Conservation (phyloP, 2,329 filamentous ascomycete genomes). For the Stemphylium vesicarium region DNA sequence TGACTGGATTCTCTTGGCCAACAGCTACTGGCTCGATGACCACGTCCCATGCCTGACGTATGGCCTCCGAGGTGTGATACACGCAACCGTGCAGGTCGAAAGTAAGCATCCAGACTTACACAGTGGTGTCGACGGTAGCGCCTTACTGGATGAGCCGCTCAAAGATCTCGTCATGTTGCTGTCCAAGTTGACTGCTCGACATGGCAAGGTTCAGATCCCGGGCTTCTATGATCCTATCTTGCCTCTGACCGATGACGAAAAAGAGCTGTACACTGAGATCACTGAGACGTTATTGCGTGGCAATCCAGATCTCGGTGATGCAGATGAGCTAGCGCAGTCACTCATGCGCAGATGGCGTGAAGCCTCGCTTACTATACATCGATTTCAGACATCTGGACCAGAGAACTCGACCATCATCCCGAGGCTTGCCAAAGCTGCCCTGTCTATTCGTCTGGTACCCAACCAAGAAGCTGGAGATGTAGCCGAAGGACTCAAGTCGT, state of each 20-base stretch:
- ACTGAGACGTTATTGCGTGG: conserved; percentile 75
- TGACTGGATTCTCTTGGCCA: conserved; percentile 93
- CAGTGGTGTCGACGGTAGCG: conserved; percentile 94
- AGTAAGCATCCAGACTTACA: conserved; percentile 88
- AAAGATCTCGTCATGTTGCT: conserved; percentile 88
- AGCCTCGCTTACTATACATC: conserved; percentile 90
- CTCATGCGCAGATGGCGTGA: conserved; percentile 96
- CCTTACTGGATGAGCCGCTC: conserved; percentile 86
- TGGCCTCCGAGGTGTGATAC: conserved; percentile 88
- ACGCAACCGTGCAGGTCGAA: conserved; percentile 87
- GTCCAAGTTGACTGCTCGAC: conserved; percentile 78
- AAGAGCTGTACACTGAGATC: conserved; percentile 83
- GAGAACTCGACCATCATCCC: conserved; percentile 90
- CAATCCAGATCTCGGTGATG: conserved; percentile 68
- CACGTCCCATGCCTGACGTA: conserved; percentile 95
- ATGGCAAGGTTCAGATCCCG: conserved; percentile 83
- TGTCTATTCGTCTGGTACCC: conserved; percentile 90
- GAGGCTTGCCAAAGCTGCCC: conserved; percentile 82
- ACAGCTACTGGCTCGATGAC: conserved; percentile 98
- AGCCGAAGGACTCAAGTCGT: conserved; percentile 69
- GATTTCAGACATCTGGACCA: conserved; percentile 89
- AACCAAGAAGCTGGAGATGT: conserved; percentile 88
- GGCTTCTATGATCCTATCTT: conserved; percentile 88
- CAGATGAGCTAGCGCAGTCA: conserved; percentile 77
- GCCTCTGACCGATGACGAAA: conserved; percentile 75